These are phyloP conservation scores for Colletotrichum costaricense DNA, from an alignment of 2,329 filamentous ascomycete species.

Conservation along the genomic window DNA sequence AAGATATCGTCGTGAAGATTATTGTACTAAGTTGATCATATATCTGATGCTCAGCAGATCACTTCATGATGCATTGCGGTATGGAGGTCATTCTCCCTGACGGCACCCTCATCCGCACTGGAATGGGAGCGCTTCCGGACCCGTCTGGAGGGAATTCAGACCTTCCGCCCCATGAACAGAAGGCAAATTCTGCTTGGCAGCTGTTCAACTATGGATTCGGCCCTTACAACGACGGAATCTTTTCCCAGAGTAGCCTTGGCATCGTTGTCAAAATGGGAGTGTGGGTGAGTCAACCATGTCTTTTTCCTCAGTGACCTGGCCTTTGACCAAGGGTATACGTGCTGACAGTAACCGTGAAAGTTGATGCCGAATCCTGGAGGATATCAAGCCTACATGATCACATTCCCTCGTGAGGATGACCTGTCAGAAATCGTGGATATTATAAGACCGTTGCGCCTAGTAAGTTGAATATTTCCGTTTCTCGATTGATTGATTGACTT, in stretches of 20 bases:
- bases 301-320: background rate
- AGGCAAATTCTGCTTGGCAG: conserved; percentile 53
- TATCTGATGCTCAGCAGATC: conserved; percentile 40
- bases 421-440: conserved; percentile 42
- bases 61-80: conserved; percentile 53
- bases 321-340: no score
- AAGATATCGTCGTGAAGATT: no score
- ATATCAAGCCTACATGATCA: conserved; percentile 46
- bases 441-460: conserved; percentile 48
- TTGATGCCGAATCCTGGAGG: conserved; percentile 64
- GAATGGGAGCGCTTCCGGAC: conserved; percentile 45
- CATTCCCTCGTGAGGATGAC: conserved; percentile 38
- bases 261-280: conserved; percentile 65
- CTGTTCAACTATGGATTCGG: conserved; percentile 54
- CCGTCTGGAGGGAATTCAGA: conserved; percentile 1
- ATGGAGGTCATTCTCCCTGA: conserved; percentile 55
- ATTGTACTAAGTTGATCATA: no score
- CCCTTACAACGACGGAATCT: conserved; percentile 53
- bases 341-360: background rate
- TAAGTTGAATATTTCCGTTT: no score
- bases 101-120: conserved; percentile 44
- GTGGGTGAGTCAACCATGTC: conserved; percentile 32
- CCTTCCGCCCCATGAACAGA: conserved; percentile 37
- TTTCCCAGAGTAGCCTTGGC: conserved; percentile 61
- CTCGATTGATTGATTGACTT: no score